Base-by-base conservation (phyloP, 2,329 filamentous ascomycete genomes). In the Arthrinium phaeospermum region DNA sequence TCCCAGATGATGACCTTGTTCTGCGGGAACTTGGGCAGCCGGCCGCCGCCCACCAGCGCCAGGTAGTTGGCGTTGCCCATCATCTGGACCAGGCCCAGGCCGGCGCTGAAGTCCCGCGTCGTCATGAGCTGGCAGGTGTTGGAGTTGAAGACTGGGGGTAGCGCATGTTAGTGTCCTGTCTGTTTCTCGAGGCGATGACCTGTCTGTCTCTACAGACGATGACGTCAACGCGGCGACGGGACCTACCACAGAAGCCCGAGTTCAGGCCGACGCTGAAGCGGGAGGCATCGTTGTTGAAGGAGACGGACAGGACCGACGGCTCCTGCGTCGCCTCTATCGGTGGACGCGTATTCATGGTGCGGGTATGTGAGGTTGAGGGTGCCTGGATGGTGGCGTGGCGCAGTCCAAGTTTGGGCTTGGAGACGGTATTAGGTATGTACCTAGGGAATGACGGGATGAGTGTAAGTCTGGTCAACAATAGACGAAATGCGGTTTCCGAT, bases 1-100 rank as follows among this genome's bases (percentile, higher is more conserved):
- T 99, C 95, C 95, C 95, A 98, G 77, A 98, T 93, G 75, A 97
- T 91, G 68, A 95, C 94, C 86, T 97, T 97, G 83, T 95, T 97
- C 80, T 93, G 92, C 19, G 94, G 91, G 78, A 94, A 96, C 79
- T 96, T 96, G 70, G 95, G 94, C 73, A 91, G 91, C 77, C 90
- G 93, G 68, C 96, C 95, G 76, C 96, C 96, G 75, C 95, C 95
- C 71, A 98, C 94, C 13, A 98, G 88, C 41, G 94, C 96, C 47
- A 98, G 87, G 81, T 95, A 97, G 83, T 96, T 95, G 70, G 94
- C 91, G 76, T 91, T 93, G 64, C 93, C 93, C 81, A 98, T 91
- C 93, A 98, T 96, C 81, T 95, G 92, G 37, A 92, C 93, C 53
- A 94, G 87, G 53, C 93, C 94, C 75, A 98, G 91, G 67, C 95